A percentile compares a stretch with the other conserved stretches of the same genome.
These are phyloP conservation scores for Malania oleifera DNA, from an alignment of 164 flowering plant species.

Conservation along the genomic window DNA sequence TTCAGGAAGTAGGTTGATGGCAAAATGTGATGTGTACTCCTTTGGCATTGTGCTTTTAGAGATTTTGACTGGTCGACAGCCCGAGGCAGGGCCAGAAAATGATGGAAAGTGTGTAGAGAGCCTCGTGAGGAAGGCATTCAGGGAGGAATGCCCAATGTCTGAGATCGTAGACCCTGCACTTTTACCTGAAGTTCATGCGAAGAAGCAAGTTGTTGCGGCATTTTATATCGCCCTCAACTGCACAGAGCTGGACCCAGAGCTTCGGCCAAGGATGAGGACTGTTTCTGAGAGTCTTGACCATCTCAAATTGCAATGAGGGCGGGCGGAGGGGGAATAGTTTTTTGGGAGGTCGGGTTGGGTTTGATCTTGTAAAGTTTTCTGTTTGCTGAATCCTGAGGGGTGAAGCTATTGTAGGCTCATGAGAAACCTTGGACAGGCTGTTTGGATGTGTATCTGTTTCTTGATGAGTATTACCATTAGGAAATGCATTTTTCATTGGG, in stretches of 20 bases:
- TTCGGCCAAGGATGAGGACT: constrained; percentile 79
- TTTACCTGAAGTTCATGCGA: constrained; percentile 67
- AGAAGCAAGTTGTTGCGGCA: constrained; percentile 68
- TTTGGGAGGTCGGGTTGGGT: too few species aligned
- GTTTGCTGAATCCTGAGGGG: neutral
- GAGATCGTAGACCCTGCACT: constrained; percentile 78
- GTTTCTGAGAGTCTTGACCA: constrained; percentile 74
- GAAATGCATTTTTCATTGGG: too few species aligned
- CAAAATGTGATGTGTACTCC: constrained; percentile 84
- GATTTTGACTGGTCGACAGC: constrained; percentile 63
- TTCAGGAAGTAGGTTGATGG: constrained; percentile 46
- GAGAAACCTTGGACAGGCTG: too few species aligned
- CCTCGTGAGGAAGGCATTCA: constrained; percentile 65
- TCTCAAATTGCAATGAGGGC: constrained; percentile 37
- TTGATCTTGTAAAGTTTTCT: neutral
- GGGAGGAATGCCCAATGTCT: constrained; percentile 62
- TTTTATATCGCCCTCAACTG: constrained; percentile 84
- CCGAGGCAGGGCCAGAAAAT: constrained; percentile 44
- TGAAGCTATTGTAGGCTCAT: neutral
- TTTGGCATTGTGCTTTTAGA: constrained; percentile 86
- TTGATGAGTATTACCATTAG: too few species aligned
- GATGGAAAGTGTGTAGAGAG: constrained; percentile 58
- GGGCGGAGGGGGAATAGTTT: neutral
- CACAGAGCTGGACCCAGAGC: constrained; percentile 75
- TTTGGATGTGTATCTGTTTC: too few species aligned